Evolutionary conservation across 2,329 filamentous ascomycete species (phyloP), one percentile per base, ranked within the genome.

Genomic region (Paecilomyces variotii): DNA sequence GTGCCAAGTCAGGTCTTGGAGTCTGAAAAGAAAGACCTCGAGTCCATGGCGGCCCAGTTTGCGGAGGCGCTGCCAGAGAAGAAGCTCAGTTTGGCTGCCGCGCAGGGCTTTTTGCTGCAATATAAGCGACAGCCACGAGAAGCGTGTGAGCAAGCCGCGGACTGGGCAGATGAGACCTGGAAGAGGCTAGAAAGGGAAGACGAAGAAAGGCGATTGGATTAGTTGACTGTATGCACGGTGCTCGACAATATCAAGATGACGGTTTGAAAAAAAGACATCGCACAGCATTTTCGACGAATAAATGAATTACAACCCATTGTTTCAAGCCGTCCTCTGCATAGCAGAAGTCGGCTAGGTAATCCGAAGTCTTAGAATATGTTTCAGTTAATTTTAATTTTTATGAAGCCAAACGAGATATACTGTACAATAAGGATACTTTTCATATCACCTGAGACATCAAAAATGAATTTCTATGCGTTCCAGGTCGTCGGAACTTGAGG

Each of bases 51-150:
- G 2, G 5, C 62, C 4, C 65, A 76, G 30, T 88, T 88, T 64
- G 78, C 80, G 1, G 63, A 71, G 1, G 74, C 77, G 56, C 79
- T 88, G n/a, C 82, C 83, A 0, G 72, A 78, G n/a, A 73, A 71
- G 1, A 70, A 73, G 50, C 80, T 86, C 61, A 81, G 78, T 26
- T 84, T 85, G 0, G 86, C 86, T 0, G 82, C 87, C 69, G 82
- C 88, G 50, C 85, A 87, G 68, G 85, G 84, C 0, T 88, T 86
- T 68, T 66, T 88, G 59, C 73, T 87, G 53, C 85, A 84, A 71
- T 74, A 83, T 51, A 87, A 87, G 73, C 82, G 81, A 73, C 76
- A 79, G 35, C 84, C 85, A 5, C 72, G 74, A 9, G 76, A 77
- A 63, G 85, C 86, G 1, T 67, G 86, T 34, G 72, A 74, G 24